These are phyloP conservation scores for Neofusicoccum kwambonambiense DNA, from an alignment of 2,329 filamentous ascomycete species.

Conservation along the genomic window DNA sequence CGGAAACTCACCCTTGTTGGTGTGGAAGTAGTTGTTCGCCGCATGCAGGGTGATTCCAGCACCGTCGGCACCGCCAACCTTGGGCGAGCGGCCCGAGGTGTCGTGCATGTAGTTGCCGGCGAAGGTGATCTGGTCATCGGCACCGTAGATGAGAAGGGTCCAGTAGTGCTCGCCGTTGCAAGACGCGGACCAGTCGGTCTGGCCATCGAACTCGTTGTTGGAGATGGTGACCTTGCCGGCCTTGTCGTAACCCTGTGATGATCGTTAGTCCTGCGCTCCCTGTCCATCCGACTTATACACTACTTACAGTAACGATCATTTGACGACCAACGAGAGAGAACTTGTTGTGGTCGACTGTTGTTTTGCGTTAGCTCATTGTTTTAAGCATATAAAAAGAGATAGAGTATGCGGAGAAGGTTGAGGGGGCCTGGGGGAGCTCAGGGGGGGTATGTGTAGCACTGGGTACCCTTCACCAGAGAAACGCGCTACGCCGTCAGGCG, in stretches of 20 bases:
- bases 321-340: slow-evolving; percentile 48
- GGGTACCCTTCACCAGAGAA: not conserved
- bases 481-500: not conserved
- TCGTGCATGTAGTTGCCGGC: slow-evolving; percentile 48
- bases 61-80: slow-evolving; percentile 38
- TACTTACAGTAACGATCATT: slow-evolving; percentile 36
- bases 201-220: slow-evolving; percentile 49
- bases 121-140: slow-evolving; percentile 43
- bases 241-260: not conserved
- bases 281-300: too few species aligned
- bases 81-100: slow-evolving; percentile 46
- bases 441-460: too few species aligned
- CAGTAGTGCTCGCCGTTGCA: slow-evolving; percentile 35
- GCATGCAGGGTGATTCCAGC: not conserved
- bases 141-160: slow-evolving; percentile 37
- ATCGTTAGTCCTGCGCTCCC: too few species aligned
- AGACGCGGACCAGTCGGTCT: slow-evolving; percentile 42
- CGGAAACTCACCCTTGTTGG: slow-evolving; percentile 6
- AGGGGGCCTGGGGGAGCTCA: not conserved
- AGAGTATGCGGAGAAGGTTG: too few species aligned
- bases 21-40: too few species aligned
- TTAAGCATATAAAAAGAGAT: too few species aligned
- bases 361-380: not conserved
- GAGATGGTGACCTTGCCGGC: slow-evolving; percentile 42
- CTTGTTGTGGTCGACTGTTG: slow-evolving; percentile 3